A percentile compares a stretch with the other conserved stretches of the same genome.
These are phyloP conservation scores for Raphanus raphanistrum DNA, from an alignment of 345 rosid genomes.

Conservation along the genomic window DNA sequence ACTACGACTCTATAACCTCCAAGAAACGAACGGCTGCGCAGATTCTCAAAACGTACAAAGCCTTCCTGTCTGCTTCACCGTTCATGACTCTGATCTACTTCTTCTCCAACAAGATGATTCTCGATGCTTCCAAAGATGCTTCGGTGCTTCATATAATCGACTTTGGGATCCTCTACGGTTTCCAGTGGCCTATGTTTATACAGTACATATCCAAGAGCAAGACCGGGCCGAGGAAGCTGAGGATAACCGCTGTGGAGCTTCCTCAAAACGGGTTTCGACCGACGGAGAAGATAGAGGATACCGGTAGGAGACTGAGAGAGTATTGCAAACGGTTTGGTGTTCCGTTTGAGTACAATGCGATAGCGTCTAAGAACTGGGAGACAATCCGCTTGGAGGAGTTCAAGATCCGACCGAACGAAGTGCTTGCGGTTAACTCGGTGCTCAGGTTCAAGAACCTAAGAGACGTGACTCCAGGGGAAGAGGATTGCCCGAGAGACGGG, in stretches of 20 bases:
- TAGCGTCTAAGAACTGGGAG: constrained; percentile 71
- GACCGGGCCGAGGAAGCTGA: constrained; percentile 61
- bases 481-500: constrained; percentile 56
- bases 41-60: constrained; percentile 56
- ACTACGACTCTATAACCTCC: constrained; percentile 31
- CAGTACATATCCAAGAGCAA: constrained; percentile 39
- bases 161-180: neutral
- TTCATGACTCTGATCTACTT: constrained; percentile 60
- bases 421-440: constrained; percentile 59
- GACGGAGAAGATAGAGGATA: constrained; percentile 60
- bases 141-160: neutral
- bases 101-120: constrained; percentile 54
- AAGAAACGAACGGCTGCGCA: constrained; percentile 59
- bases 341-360: constrained; percentile 67
- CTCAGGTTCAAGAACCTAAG: constrained; percentile 51
- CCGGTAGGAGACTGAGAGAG: constrained; percentile 63
- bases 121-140: constrained; percentile 49
- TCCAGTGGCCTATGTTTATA: neutral
- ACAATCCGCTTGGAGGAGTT: constrained; percentile 61
- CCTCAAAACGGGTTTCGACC: constrained; percentile 80
- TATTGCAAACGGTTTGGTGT: constrained; percentile 75
- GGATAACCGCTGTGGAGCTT: constrained; percentile 84
- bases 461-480: constrained; percentile 59
- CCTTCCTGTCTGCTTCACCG: constrained; percentile 54
- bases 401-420: constrained; percentile 54